Percentiles rank a stretch among this genome's conserved stretches.
Conservation (phyloP, 768 basidiomycete genomes). For the Piloderma croceum region DNA sequence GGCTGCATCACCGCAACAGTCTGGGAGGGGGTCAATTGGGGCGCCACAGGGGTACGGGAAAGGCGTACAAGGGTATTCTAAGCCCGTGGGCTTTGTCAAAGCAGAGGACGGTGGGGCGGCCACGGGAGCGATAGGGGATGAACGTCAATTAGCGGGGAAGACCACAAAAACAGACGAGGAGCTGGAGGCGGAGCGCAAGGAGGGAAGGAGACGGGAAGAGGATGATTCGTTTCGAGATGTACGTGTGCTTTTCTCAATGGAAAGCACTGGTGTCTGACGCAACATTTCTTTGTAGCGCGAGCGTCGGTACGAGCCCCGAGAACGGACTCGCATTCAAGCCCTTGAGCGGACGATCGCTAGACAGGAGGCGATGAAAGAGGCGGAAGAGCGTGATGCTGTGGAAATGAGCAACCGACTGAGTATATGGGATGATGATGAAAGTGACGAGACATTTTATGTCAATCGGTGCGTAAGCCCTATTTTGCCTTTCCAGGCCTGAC, state of each 20-base stretch:
- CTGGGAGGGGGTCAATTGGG: conserved; percentile 25
- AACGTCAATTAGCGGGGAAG: conserved; percentile 28
- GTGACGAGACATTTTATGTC: conserved; percentile 87
- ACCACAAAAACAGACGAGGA: conserved; percentile 79
- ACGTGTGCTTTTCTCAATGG: conserved; percentile 28
- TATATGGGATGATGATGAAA: conserved; percentile 90
- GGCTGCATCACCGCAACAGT: conserved; percentile 17
- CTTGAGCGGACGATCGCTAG: conserved; percentile 73
- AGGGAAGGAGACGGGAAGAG: conserved; percentile 68
- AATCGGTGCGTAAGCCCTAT: conserved; percentile 59
- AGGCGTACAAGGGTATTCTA: conserved; percentile 70
- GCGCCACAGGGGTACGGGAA: conserved; percentile 53
- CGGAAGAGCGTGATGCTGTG: conserved; percentile 71
- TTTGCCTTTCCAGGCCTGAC: not conserved
- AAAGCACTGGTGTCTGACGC: not conserved
- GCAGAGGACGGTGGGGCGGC: conserved; percentile 45
- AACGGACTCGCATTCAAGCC: conserved; percentile 72
- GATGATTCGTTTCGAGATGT: conserved; percentile 86
- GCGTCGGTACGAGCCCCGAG: conserved; percentile 87
- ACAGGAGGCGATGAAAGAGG: conserved; percentile 64
- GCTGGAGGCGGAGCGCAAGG: conserved; percentile 75
- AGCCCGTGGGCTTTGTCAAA: conserved; percentile 81
- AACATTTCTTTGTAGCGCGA: conserved; percentile 57
- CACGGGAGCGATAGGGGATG: conserved; percentile 29
- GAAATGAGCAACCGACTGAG: conserved; percentile 81